Base-by-base conservation (phyloP, 805 yeast species). In the Cyberlindnera veronae region DNA sequence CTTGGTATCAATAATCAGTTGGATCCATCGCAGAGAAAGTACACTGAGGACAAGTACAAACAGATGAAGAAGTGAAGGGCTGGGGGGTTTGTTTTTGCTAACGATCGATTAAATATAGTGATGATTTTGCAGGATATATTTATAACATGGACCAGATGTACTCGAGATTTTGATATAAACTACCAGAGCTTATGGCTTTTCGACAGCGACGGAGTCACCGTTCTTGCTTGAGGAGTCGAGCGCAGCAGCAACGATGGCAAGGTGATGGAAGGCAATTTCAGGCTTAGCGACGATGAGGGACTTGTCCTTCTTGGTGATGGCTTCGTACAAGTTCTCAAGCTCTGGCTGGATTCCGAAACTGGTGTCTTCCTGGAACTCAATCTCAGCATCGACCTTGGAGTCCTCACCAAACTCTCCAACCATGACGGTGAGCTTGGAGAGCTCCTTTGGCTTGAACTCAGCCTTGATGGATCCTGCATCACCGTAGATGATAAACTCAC, bases 201-300 rank as follows among this genome's bases (percentile, higher is more conserved):
- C 77, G 24, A 79, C 75, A 37, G 57, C 62, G 21, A 77, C 76
- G 33, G 71, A 60, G 37, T 63, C 60, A 54, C 85, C 86, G 41
- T 71, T 66, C 24, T 71, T 62, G 14, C 66, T 51, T 28, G 87
- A 76, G 43, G 93, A 81, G 49, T 83, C 81, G 27, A 91, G 64
- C 44, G 86, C 84, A 20, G 96, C 98, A 41, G 78, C 95, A 42
- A 91, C 78, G 51, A 87, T 76, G 6, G 96, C 96, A 61, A 90
- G 77, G 63, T 91, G 98, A 63, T 90, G 96, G 79, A 84, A 90
- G 6, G 95, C 88, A 46, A 69, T 74, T 48, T 76, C 82, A 19
- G 96, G 95, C n/a, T 80, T 71, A 30, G 76, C 75, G 29, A 58
- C 66, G 37, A 82, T 63, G 39, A 76, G 48, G 3, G 67, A 54